Base-by-base conservation (phyloP, 345 rosid species). In the Euphorbia peplus region DNA sequence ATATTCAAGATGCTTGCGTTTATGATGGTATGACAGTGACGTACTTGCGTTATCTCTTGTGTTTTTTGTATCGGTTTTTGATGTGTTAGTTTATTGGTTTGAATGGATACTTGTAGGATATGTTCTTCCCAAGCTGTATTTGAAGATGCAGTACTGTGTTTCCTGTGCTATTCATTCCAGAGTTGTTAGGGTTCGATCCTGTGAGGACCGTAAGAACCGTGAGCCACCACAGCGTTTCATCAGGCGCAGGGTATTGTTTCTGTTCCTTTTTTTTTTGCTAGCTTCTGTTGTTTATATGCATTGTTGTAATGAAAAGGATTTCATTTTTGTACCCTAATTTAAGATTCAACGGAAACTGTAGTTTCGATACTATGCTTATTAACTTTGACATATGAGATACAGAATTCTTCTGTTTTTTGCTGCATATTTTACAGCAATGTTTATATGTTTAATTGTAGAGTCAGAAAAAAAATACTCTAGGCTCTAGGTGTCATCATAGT, bases 81-180 rank as follows among this genome's bases (percentile, higher is more conserved):
- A 18, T 29, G 0, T 56, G 3, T 3, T 18, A 3, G 16, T 41
- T 54, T 16, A 4, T 53, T 25, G 19, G 0, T 16, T 42, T 55
- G 7, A 19, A 42, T 37, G 22, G 29, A 4, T 37, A 16, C 2
- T 16, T 30, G 42, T 60, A 90, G 98, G 72, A 0, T 92, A 92
- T 73, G 81, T 86, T 48, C 85, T 92, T 19, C 98, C 96, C 0
- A 90, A 90, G 84, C 70, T 90, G 54, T 90, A 95, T 60, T 85
- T 91, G 0, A 91, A 95, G 92, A 90, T 78, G 83, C 98, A 88
- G 71, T 90, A 91, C 85, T 95, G 99, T 24, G 95, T 95, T 47
- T 91, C 97, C 0, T 95, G 98, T 66, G 99, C 99, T 0, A 91
- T 95, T 71, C 99, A 95, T 86, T 95, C 99, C 13, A 97, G 90